Base-by-base conservation (phyloP, 331 rosid species). In the Erythrophleum ivorense region DNA sequence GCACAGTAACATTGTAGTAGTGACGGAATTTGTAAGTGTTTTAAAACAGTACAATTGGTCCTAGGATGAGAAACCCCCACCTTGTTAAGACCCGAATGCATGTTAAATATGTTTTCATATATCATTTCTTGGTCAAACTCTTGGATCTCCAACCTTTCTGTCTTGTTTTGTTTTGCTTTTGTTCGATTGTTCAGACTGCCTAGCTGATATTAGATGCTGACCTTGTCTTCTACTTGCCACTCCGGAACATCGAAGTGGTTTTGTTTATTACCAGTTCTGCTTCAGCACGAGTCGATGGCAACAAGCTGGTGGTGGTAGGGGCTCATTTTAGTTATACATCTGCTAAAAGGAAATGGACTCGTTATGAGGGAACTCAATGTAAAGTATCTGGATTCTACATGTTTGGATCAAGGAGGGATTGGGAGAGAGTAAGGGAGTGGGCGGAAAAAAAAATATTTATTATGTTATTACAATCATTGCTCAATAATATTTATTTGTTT, bases 1-100 rank as follows among this genome's bases (percentile, higher is more conserved):
- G 66, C 83, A 5, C 88, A 78, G 64, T 82, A 55, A 58, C 46
- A 45, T 19, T 58, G 71, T 60, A 19, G 43, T 49, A 55, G 52
- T 71, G 78, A 31, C n/a, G 48, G 41, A 13, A 41, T 46, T 41
- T 15, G 60, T 52, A 31, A 18, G 21, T 74, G 18, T 45, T 45
- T 19, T 24, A 2, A 7, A 36, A 18, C 19, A n/a, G 5, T 11
- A 34, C 52, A 33, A 6, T 34, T 34, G 65, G 66, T 34, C 64
- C 29, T 45, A 43, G 40, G 69, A 54, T 36, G 40, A 57, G 49
- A 68, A 59, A 57, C 64, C 14, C 9, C 12, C 15, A 4, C 0
- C 40, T 71, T 48, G 65, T n/a, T 9, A 6, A 16, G 60, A 29
- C 59, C 45, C 7, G 12, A 52, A 66, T 36, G 43, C 38, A 50